A percentile compares a stretch with the other conserved stretches of the same genome.
These are phyloP conservation scores for Schoenoplectus triqueter DNA, from an alignment of 202 grass and related monocot species.

Conservation along the genomic window DNA sequence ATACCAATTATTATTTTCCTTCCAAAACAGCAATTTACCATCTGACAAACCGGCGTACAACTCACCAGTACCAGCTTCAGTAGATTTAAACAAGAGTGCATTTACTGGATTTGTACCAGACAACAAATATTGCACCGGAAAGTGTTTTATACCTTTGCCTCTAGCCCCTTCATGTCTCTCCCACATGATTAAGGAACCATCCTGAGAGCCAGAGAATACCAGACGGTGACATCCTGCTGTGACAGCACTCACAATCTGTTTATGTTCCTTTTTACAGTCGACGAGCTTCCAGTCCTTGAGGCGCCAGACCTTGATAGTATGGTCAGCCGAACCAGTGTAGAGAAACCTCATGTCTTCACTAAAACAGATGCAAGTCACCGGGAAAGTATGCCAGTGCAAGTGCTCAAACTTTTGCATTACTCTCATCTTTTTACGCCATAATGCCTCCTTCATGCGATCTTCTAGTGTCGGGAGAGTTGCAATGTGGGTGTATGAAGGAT, in stretches of 20 bases:
- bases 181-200: conserved; percentile 50
- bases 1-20: not conserved
- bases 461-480: conserved; percentile 35
- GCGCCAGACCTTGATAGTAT: conserved; percentile 34
- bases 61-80: not conserved
- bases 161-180: not conserved
- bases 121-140: conserved; percentile 1
- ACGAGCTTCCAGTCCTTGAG: conserved; percentile 44
- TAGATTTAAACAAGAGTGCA: conserved; percentile 14
- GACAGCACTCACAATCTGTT: conserved; percentile 35
- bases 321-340: conserved; percentile 43
- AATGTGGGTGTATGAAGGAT: conserved; percentile 36
- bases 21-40: conserved; percentile 41
- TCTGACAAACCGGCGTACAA: conserved; percentile 50
- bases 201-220: conserved; percentile 44
- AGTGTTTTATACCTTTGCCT: conserved; percentile 34
- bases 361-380: conserved; percentile 42
- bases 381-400: conserved; percentile 35
- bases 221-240: conserved; percentile 30
- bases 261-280: conserved; percentile 41
- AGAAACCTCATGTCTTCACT: conserved; percentile 42
- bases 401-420: not conserved
- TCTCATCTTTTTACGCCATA: not conserved
- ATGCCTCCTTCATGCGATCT: conserved; percentile 40
- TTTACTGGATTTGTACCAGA: conserved; percentile 28